Evolutionary conservation across 176 grass and related monocot species (phyloP).

Genomic region (Dendrocalamus sinicus): DNA sequence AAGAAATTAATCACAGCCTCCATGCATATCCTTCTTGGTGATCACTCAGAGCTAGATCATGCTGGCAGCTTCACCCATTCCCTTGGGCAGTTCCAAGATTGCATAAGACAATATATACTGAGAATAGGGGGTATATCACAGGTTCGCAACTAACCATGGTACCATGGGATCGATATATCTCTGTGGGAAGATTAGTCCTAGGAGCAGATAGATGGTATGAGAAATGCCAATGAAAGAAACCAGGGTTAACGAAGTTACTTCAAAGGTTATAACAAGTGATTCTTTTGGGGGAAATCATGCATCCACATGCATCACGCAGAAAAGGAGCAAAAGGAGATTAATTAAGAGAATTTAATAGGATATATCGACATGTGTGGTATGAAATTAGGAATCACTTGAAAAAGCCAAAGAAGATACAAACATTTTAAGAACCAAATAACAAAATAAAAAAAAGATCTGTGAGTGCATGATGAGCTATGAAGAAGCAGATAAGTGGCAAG

Average conservation of each 20-base stretch:
- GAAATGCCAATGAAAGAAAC: background rate
- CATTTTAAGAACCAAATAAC: background rate
- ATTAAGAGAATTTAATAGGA: background rate
- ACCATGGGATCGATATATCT: background rate
- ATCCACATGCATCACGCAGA: background rate
- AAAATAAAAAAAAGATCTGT: background rate
- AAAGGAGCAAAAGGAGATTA: background rate
- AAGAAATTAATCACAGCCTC: background rate
- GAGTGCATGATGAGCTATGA: background rate
- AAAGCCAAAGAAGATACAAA: background rate
- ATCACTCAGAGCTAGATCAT: constrained; percentile 79
- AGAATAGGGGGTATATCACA: background rate
- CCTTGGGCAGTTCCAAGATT: constrained; percentile 50
- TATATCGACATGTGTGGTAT: background rate
- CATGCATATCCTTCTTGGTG: background rate
- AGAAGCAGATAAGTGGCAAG: background rate
- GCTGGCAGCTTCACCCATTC: constrained; percentile 90
- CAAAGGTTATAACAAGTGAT: background rate
- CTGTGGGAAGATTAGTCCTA: background rate
- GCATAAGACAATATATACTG: constrained; percentile 29
- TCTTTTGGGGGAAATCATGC: background rate
- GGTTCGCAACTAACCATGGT: background rate
- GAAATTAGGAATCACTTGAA: background rate
- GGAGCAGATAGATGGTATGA: background rate
- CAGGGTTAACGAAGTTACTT: background rate